phyloP scores from a whole-genome alignment of 140 eudicot species.

The Oenanthe javanica region DNA sequence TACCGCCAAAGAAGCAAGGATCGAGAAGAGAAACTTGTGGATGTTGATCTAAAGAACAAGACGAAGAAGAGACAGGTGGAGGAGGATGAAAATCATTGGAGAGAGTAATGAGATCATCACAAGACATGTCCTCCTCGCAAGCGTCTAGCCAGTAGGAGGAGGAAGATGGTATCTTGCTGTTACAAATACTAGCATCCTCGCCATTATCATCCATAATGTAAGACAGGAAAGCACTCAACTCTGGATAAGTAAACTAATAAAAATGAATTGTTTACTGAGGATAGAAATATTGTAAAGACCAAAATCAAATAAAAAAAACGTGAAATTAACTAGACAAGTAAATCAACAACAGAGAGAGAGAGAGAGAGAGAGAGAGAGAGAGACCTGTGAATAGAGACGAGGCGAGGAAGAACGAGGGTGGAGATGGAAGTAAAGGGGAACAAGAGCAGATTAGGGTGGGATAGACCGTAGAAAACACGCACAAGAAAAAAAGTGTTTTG shows the following conservation, averaged over 20 bases:
- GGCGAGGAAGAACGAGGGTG: background rate
- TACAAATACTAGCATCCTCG: background rate
- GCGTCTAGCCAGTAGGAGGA: slow-evolving; percentile 93
- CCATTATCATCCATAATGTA: slow-evolving; percentile 39
- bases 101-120: slow-evolving; percentile 41
- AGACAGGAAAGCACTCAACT: background rate
- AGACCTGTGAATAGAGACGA: background rate
- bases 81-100: background rate
- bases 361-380: too few species aligned
- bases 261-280: background rate
- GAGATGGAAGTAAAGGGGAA: background rate
- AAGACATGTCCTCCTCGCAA: slow-evolving; percentile 74
- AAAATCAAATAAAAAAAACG: too few species aligned
- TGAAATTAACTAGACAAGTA: background rate
- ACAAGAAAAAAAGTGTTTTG: too few species aligned
- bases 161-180: slow-evolving; percentile 20
- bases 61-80: background rate
- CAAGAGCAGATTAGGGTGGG: slow-evolving; percentile 72
- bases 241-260: background rate
- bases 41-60: background rate
- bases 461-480: slow-evolving; percentile 99
- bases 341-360: too few species aligned
- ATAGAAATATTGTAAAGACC: too few species aligned
- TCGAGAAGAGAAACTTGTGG: slow-evolving; percentile 23
- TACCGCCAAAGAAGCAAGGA: slow-evolving; percentile 60